Evolutionary conservation across 225 moss, liverwort and hornwort genomes (phyloP), one percentile per base, ranked within the genome.

Genomic region (Physcomitrium patens): DNA sequence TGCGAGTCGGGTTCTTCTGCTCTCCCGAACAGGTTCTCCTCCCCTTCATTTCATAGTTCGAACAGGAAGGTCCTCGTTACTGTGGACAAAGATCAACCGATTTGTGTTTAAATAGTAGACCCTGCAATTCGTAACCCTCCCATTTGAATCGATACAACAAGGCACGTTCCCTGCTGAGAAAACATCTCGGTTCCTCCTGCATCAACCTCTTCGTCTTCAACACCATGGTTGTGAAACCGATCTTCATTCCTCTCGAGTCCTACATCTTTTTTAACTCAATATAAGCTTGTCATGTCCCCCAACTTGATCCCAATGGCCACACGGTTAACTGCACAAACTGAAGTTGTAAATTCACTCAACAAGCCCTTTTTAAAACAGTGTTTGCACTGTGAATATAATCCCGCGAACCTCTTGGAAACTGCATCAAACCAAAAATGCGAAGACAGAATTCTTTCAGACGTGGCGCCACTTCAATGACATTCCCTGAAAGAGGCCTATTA

Each of bases 1-100:
- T 81, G 79, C 74, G 81, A 79, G 71, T 75, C 84, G 53, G 82
- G 65, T 49, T 84, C 79, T 77, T 68, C 75, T 77, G 72, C 77
- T 84, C 82, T 87, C 65, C 82, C 82, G 71, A 70, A 17, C 75
- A 61, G 43, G 20, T 20, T 68, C 58, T 61, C 56, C 78, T 68
- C 58, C 55, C 56, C 78, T 76, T 62, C 63, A 66, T 71, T 60
- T 68, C 76, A 81, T 79, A 84, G 77, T 82, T 84, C 79, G 56
- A 74, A 79, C 24, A 9, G 45, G 12, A 47, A 28, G 4, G 74
- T 53, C 10, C 54, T 45, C 51, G 37, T 18, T 18, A 60, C 7
- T 16, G 45, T 37, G 13, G 1, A 13, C 69, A 77, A 10, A 63
- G 10, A 54, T 41, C 43, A 54, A 45, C 49, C 50, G 6, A 50